These are phyloP conservation scores for Garcia nutans DNA, from an alignment of 345 rosid genomes.

Conservation along the genomic window DNA sequence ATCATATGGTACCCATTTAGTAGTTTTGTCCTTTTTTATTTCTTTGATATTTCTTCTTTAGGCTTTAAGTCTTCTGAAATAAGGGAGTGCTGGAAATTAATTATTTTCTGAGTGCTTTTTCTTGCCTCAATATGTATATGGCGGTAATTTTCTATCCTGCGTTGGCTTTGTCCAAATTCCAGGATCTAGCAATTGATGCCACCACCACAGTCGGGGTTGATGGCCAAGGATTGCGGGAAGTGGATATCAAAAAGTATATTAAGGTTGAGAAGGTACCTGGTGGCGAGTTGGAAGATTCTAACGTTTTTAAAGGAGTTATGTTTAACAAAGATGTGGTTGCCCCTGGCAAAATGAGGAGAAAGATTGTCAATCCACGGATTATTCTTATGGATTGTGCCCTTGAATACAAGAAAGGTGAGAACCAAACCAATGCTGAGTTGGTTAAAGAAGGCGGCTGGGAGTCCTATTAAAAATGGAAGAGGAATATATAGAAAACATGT, in stretches of 20 bases:
- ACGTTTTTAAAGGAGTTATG: conserved; percentile 94
- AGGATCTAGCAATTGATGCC: conserved; percentile 97
- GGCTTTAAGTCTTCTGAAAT: background rate
- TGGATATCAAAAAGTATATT: conserved; percentile 88
- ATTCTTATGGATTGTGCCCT: conserved; percentile 93
- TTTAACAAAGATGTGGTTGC: conserved; percentile 89
- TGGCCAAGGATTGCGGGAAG: conserved; percentile 95
- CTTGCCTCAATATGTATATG: background rate
- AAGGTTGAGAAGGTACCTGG: conserved; percentile 97
- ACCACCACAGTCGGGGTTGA: conserved; percentile 80
- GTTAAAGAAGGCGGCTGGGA: conserved; percentile 92
- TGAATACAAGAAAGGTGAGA: conserved; percentile 98
- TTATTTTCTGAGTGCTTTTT: background rate
- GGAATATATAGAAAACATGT: conserved; percentile 80
- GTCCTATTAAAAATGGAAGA: conserved; percentile 84
- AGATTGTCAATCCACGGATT: conserved; percentile 76
- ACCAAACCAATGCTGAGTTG: conserved; percentile 94
- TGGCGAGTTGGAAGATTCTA: conserved; percentile 91
- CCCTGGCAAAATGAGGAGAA: conserved; percentile 96
- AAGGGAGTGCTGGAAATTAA: background rate
- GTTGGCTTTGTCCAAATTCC: conserved; percentile 17
- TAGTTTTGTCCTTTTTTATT: background rate
- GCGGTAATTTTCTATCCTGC: background rate
- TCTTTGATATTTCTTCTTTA: background rate
- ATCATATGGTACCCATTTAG: background rate